Evolutionary conservation across 2,329 filamentous ascomycete genomes (phyloP).

Genomic region (Colletotrichum cordylinicola): DNA sequence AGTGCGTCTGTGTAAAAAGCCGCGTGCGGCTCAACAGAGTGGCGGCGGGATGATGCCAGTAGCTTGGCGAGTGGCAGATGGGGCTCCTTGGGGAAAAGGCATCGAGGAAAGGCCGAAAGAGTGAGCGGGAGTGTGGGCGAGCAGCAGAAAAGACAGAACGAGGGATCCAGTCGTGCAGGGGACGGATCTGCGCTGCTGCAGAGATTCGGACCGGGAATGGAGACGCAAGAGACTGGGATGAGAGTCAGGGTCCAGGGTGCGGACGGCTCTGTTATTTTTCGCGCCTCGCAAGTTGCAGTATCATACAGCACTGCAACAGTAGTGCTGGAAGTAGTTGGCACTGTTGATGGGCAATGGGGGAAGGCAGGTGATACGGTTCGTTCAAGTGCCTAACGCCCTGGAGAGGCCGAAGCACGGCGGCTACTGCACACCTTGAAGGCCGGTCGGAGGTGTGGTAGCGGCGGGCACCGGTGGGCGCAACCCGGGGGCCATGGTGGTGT

Average conservation of each 20-base stretch:
- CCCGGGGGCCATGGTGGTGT: neutral
- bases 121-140: conserved; percentile 11
- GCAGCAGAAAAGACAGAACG: neutral
- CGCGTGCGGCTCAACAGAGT: neutral
- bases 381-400: neutral
- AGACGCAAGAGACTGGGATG: neutral
- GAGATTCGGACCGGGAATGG: neutral
- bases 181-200: neutral
- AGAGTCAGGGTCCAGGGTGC: conserved; percentile 4
- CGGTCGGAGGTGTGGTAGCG: neutral
- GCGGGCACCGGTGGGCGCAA: neutral
- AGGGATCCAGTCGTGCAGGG: neutral
- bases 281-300: neutral
- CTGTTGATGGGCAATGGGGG: neutral
- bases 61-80: neutral
- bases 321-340: neutral
- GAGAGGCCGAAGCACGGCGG: neutral
- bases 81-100: neutral
- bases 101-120: conserved; percentile 16
- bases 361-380: neutral
- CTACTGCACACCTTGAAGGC: neutral
- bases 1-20: neutral
- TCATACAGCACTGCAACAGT: neutral
- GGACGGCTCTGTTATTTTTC: neutral
- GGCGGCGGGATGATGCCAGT: neutral